A percentile compares a stretch with the other conserved stretches of the same genome.
Evolutionary conservation across 2,329 filamentous ascomycete genomes (phyloP).

Genomic region (Epichloe scottii): DNA sequence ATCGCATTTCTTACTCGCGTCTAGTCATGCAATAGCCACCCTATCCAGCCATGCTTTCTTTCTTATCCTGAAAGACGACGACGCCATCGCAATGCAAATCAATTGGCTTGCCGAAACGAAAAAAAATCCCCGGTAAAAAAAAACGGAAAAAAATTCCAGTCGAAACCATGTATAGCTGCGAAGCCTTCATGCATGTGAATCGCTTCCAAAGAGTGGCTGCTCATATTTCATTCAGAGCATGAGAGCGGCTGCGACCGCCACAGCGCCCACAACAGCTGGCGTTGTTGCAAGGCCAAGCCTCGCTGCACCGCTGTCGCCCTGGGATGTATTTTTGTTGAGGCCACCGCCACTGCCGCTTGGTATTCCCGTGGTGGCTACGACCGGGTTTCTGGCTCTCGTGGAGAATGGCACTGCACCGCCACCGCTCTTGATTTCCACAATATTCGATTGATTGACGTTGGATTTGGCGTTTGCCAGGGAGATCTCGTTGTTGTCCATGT

Average conservation of each 20-base stretch:
- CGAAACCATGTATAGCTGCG: not conserved
- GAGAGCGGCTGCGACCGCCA: not conserved
- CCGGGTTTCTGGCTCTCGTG: constrained; percentile 33
- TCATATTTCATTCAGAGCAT: not conserved
- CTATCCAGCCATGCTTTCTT: not conserved
- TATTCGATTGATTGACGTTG: constrained; percentile 33
- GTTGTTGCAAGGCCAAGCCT: not conserved
- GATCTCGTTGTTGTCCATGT: constrained; percentile 59
- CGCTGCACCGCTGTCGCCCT: constrained; percentile 6
- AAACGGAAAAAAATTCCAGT: not conserved
- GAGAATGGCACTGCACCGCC: constrained; percentile 40
- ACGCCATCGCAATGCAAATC: constrained; percentile 6
- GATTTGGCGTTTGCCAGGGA: constrained; percentile 56
- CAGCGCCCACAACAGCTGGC: not conserved
- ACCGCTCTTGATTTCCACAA: constrained; percentile 43
- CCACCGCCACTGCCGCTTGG: not conserved
- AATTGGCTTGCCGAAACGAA: not conserved
- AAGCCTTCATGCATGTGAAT: no score
- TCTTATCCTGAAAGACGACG: not conserved
- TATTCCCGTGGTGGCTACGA: constrained; percentile 35
- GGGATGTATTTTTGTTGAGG: not conserved
- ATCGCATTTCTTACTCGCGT: no score
- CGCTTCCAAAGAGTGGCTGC: no score
- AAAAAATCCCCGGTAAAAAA: not conserved
- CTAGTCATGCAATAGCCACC: no score